Evolutionary conservation across 2,329 filamentous ascomycete species (phyloP).

Genomic region (Diaporthe nobilis): DNA sequence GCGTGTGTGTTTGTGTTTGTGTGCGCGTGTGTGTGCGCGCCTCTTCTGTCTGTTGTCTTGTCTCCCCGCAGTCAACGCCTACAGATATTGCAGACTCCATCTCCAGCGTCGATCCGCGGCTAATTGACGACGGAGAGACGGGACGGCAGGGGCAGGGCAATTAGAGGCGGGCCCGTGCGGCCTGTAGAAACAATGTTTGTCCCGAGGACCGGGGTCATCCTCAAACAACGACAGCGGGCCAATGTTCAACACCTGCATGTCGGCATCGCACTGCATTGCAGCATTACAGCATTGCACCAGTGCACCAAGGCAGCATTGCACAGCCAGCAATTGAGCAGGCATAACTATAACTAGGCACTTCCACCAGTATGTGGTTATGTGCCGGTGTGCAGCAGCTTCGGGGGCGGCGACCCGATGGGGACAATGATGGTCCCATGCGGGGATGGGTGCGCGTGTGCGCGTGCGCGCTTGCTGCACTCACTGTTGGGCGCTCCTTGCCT

Average conservation of each 20-base stretch:
- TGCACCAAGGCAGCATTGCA: neutral
- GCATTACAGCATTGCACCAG: neutral
- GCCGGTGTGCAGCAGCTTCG: neutral
- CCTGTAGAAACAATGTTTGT: conserved; percentile 42
- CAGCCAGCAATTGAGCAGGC: neutral
- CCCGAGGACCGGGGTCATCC: conserved; percentile 1
- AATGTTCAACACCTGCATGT: conserved; percentile 15
- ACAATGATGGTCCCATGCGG: conserved; percentile 5
- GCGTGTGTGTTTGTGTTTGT: neutral
- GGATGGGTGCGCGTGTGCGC: neutral
- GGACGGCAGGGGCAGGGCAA: conserved; percentile 22
- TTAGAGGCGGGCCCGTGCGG: conserved; percentile 13
- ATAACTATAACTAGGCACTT: neutral
- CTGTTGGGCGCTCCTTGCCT: neutral
- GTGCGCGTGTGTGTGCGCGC: neutral
- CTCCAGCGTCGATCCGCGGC: conserved; percentile 31
- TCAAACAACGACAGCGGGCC: conserved; percentile 26
- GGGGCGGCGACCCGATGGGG: neutral
- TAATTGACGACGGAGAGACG: conserved; percentile 24
- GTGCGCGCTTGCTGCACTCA: conserved; percentile 8
- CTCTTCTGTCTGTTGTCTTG: neutral
- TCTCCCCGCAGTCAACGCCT: neutral
- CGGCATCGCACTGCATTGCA: conserved; percentile 21
- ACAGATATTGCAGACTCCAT: neutral
- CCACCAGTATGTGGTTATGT: neutral